These are phyloP conservation scores for Picea glauca DNA, from an alignment of 75 land plant species.

Conservation along the genomic window DNA sequence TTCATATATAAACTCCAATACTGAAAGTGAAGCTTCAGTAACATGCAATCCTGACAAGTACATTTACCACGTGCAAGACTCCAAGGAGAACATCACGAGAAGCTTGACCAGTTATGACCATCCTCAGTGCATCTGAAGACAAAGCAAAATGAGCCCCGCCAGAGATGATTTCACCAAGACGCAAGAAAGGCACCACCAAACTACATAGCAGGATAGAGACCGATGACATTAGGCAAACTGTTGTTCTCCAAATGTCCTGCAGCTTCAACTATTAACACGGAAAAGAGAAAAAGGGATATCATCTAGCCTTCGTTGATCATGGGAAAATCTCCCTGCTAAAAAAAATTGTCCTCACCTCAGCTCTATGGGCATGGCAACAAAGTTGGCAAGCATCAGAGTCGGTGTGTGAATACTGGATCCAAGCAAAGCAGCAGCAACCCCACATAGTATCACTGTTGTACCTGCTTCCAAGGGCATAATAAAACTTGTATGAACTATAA, in stretches of 20 bases:
- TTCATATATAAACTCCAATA: background rate
- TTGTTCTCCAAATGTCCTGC: background rate
- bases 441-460: conserved; percentile 83
- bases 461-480: conserved; percentile 28
- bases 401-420: conserved; percentile 79
- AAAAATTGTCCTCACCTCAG: conserved; percentile 42
- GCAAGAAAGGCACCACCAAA: conserved; percentile 83
- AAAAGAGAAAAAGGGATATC: background rate
- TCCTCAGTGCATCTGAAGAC: conserved; percentile 72
- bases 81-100: conserved; percentile 67
- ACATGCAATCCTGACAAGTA: background rate
- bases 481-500: no score
- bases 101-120: conserved; percentile 81
- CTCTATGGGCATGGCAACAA: conserved; percentile 92
- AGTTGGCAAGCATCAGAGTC: conserved; percentile 87
- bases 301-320: background rate
- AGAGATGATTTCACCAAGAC: conserved; percentile 70
- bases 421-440: conserved; percentile 64
- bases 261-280: background rate
- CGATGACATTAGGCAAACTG: background rate
- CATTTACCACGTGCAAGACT: conserved; percentile 60
- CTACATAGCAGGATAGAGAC: conserved; percentile 18
- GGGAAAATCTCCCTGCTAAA: background rate
- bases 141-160: conserved; percentile 75
- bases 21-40: background rate